Conservation (phyloP, 345 rosid genomes). For the Punica granatum region DNA sequence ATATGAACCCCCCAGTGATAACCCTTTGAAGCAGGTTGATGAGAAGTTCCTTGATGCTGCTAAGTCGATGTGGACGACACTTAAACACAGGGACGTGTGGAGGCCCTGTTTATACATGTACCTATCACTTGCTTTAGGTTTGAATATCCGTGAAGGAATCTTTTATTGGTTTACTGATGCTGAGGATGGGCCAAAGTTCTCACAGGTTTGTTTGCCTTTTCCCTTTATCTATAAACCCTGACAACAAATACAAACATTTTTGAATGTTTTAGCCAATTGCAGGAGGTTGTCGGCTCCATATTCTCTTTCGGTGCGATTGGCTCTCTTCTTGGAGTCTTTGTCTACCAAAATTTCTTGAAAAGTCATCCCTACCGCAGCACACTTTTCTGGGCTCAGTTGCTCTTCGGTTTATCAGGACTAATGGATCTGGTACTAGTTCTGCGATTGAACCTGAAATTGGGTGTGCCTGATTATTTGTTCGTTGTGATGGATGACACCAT, state of each 20-base stretch:
- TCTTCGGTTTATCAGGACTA: slow-evolving; percentile 53
- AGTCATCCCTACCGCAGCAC: slow-evolving; percentile 43
- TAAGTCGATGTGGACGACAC: slow-evolving; percentile 53
- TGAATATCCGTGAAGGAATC: slow-evolving; percentile 70
- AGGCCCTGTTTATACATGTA: slow-evolving; percentile 64
- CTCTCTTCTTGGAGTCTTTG: slow-evolving; percentile 53
- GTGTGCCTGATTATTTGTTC: slow-evolving; percentile 60
- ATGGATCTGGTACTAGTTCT: slow-evolving; percentile 53
- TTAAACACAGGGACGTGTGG: slow-evolving; percentile 55
- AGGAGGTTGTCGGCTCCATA: slow-evolving; percentile 66
- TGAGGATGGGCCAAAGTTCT: slow-evolving; percentile 71
- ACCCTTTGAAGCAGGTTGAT: slow-evolving; percentile 31
- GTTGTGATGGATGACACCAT: slow-evolving; percentile 53
- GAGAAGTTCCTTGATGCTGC: slow-evolving; percentile 57
- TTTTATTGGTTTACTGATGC: slow-evolving; percentile 86
- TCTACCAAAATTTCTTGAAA: slow-evolving; percentile 54
- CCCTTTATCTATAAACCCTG: not conserved
- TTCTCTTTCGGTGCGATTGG: slow-evolving; percentile 58
- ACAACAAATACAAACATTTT: not conserved
- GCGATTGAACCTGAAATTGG: slow-evolving; percentile 54
- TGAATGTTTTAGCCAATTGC: slow-evolving; percentile 11
- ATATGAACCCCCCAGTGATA: not conserved
- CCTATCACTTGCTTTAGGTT: slow-evolving; percentile 53
- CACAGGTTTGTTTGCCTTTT: slow-evolving; percentile 22
- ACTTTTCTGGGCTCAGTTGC: slow-evolving; percentile 57